Evolutionary conservation across 345 rosid genomes (phyloP).

Genomic region (Kandelia obovata): DNA sequence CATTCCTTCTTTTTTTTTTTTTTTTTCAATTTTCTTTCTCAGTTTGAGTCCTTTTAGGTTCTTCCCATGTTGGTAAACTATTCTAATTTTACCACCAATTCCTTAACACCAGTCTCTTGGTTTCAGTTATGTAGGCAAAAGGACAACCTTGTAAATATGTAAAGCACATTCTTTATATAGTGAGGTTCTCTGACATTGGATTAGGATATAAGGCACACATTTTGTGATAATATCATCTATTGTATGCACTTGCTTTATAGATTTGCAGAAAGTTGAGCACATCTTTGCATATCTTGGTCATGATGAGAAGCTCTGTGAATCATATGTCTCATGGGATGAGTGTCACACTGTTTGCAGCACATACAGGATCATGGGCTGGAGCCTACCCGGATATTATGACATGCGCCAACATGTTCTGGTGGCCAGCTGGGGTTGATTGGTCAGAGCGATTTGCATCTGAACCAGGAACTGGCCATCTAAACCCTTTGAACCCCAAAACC

Average conservation of each 20-base stretch:
- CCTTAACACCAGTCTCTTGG: too few species aligned
- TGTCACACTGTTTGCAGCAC: slow-evolving; percentile 32
- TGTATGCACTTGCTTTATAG: not conserved
- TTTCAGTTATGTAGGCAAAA: too few species aligned
- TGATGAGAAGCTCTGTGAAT: not conserved
- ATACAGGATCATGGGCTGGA: slow-evolving; percentile 86
- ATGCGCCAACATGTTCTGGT: slow-evolving; percentile 90
- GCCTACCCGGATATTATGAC: slow-evolving; percentile 78
- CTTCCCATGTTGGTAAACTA: too few species aligned
- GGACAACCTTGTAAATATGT: too few species aligned
- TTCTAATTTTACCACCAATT: too few species aligned
- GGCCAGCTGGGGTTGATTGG: slow-evolving; percentile 56
- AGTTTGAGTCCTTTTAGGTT: too few species aligned
- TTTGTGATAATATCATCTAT: not conserved
- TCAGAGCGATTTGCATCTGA: slow-evolving; percentile 64
- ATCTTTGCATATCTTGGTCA: not conserved
- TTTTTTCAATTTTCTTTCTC: too few species aligned
- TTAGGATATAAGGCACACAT: too few species aligned
- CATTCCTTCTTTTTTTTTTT: too few species aligned
- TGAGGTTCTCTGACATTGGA: too few species aligned
- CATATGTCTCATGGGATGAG: not conserved
- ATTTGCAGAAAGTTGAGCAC: not conserved
- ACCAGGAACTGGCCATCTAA: slow-evolving; percentile 86
- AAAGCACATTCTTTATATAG: too few species aligned
- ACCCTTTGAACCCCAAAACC: slow-evolving; percentile 69